Evolutionary conservation across 2,329 filamentous ascomycete genomes (phyloP).

Genomic region (Colletotrichum scovillei): DNA sequence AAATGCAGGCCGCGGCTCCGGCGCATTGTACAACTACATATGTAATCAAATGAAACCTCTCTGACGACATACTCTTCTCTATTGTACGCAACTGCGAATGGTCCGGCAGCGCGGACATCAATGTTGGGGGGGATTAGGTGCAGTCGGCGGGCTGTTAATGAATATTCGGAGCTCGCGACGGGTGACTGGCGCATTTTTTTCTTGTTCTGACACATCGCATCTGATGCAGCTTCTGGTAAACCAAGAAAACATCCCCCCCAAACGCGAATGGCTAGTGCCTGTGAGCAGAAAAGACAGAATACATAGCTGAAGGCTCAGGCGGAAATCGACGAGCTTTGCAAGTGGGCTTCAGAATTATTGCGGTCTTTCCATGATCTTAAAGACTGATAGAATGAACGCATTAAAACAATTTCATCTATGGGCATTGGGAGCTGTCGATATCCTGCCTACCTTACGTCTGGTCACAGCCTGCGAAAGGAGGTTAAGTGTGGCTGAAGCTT

Average conservation of each 20-base stretch:
- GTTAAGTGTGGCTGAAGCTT: slow-evolving; percentile 27
- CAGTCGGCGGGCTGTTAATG: not conserved
- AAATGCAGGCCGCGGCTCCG: not conserved
- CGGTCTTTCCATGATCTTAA: not conserved
- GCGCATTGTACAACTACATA: slow-evolving; percentile 34
- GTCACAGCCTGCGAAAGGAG: slow-evolving; percentile 14
- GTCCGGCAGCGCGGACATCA: not conserved
- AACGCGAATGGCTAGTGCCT: not conserved
- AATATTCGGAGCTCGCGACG: not conserved
- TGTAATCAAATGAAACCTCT: slow-evolving; percentile 37
- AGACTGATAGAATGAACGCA: not conserved
- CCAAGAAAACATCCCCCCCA: not conserved
- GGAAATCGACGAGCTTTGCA: not conserved
- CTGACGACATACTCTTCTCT: slow-evolving; percentile 18
- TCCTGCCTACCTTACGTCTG: not conserved
- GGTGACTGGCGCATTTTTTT: not conserved
- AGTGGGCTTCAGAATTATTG: not conserved
- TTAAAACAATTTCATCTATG: not conserved
- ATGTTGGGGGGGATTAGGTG: not conserved
- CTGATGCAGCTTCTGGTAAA: not conserved
- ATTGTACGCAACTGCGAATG: not conserved
- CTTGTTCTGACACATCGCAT: too few relatives aligned
- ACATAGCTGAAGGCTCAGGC: not conserved
- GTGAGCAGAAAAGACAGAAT: not conserved
- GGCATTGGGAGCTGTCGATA: not conserved